These are phyloP conservation scores for Pythium periplocum DNA, from an alignment of 352 stramenopile genomes.

Conservation along the genomic window DNA sequence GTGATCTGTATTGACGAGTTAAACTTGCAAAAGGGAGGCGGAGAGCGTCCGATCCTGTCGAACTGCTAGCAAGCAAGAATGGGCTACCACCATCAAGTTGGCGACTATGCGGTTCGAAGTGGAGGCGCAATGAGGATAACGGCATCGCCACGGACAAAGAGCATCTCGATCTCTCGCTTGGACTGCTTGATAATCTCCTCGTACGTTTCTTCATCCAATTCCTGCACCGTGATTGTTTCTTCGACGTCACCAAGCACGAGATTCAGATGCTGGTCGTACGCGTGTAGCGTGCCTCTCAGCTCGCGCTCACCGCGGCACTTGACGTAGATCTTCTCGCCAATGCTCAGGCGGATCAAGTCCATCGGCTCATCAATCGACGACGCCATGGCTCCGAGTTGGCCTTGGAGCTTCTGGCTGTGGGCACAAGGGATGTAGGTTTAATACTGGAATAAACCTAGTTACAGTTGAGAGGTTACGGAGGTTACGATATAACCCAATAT, in stretches of 20 bases:
- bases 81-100: background rate
- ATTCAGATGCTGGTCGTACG: constrained; percentile 99
- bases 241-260: constrained; percentile 98
- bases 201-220: constrained; percentile 97
- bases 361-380: constrained; percentile 94
- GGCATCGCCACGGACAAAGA: constrained; percentile 98
- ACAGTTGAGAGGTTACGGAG: too few relatives aligned
- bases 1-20: too few relatives aligned
- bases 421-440: too few relatives aligned
- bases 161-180: constrained; percentile 96
- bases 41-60: too few relatives aligned
- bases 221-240: constrained; percentile 96
- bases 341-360: constrained; percentile 97
- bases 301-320: constrained; percentile 98
- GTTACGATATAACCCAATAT: background rate
- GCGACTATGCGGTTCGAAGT: constrained; percentile 83
- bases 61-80: too few relatives aligned
- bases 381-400: constrained; percentile 34
- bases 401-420: too few relatives aligned
- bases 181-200: constrained; percentile 96
- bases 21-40: too few relatives aligned
- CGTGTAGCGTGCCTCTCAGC: constrained; percentile 95
- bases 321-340: constrained; percentile 98
- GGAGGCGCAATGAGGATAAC: constrained; percentile 98
- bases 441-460: constrained; percentile 5